These are phyloP conservation scores for Gastrolobium villosum DNA, from an alignment of 306 rosid genomes.

Conservation along the genomic window DNA sequence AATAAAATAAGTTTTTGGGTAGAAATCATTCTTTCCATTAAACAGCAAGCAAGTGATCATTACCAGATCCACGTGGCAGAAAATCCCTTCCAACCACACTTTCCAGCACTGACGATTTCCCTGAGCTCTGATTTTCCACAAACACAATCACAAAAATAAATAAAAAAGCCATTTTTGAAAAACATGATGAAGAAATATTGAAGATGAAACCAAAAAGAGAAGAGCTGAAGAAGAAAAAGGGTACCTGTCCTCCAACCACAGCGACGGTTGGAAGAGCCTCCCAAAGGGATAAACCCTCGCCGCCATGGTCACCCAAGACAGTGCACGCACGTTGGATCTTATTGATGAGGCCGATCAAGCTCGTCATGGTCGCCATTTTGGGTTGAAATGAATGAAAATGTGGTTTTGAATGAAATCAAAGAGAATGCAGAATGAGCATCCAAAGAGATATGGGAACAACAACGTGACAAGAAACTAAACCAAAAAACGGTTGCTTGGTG, in stretches of 20 bases:
- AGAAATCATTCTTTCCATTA: no score
- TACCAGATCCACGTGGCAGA: constrained; percentile 95
- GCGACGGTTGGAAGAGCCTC: constrained; percentile 93
- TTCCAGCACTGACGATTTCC: constrained; percentile 58
- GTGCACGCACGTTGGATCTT: constrained; percentile 88
- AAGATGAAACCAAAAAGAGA: neutral
- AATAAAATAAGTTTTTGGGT: no score
- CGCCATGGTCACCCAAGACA: constrained; percentile 85
- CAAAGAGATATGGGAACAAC: no score
- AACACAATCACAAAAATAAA: neutral
- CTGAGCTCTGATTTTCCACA: constrained; percentile 57
- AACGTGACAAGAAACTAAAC: no score
- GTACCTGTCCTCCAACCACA: constrained; percentile 89
- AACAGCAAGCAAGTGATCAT: neutral
- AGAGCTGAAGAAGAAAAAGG: neutral
- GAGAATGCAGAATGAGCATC: no score
- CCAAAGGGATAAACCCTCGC: constrained; percentile 90
- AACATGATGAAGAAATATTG: neutral
- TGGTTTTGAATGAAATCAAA: neutral
- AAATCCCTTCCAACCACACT: constrained; percentile 92
- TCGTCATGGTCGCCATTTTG: constrained; percentile 85
- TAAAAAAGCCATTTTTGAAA: neutral
- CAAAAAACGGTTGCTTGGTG: no score
- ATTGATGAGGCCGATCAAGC: constrained; percentile 90
- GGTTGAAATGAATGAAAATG: constrained; percentile 19